Conservation (phyloP, 768 basidiomycete genomes). For the Tricholoma terreum region DNA sequence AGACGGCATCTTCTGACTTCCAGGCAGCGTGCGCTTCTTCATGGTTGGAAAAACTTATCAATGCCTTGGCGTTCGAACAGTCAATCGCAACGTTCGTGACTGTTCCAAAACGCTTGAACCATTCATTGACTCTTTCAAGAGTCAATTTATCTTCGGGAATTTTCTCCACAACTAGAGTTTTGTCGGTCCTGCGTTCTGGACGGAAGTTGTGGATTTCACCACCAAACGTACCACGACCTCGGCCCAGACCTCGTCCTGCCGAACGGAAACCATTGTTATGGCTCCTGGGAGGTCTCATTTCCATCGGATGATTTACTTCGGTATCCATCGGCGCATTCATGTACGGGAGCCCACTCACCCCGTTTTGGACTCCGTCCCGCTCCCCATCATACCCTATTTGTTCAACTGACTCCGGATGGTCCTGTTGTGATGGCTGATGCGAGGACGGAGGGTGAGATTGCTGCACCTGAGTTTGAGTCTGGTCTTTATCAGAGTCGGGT, state of each 20-base stretch:
- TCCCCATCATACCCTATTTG: conserved; percentile 18
- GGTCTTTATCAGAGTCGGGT: conserved; percentile 27
- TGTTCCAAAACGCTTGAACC: conserved; percentile 91
- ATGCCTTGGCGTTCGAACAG: conserved; percentile 64
- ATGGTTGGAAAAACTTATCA: conserved; percentile 84
- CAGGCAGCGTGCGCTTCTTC: conserved; percentile 85
- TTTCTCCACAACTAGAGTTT: conserved; percentile 90
- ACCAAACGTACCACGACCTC: conserved; percentile 54
- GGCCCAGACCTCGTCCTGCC: conserved; percentile 29
- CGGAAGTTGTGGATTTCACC: conserved; percentile 66
- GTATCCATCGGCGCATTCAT: conserved; percentile 31
- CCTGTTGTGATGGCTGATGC: conserved; percentile 12
- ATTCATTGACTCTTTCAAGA: conserved; percentile 73
- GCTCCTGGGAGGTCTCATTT: conserved; percentile 32
- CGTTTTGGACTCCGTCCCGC: conserved; percentile 18
- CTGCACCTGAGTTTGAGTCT: conserved; percentile 25
- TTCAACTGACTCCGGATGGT: conserved; percentile 9
- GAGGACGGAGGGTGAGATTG: conserved; percentile 15
- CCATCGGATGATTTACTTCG: conserved; percentile 27
- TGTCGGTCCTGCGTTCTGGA: conserved; percentile 64
- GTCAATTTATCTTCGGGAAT: conserved; percentile 83
- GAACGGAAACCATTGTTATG: conserved; percentile 28
- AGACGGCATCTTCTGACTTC: conserved; percentile 94
- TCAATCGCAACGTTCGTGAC: conserved; percentile 93
- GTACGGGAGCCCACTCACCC: conserved; percentile 17